phyloP scores from a whole-genome alignment of 2,329 filamentous ascomycete genomes.

The Ambrosiella beaveri region DNA sequence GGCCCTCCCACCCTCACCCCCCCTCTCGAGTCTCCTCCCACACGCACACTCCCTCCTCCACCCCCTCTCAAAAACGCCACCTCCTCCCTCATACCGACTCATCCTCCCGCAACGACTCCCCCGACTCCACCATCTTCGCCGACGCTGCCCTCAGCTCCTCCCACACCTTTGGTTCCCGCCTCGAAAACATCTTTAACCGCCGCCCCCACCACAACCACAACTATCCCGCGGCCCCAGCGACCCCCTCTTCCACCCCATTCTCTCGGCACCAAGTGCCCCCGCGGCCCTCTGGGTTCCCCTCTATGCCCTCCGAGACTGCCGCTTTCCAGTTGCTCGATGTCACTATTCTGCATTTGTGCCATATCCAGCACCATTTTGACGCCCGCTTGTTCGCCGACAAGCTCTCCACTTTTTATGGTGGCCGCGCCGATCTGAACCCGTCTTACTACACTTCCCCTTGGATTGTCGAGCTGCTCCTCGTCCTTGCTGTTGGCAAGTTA shows the following conservation, averaged over 20 bases:
- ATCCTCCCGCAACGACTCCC: conserved; percentile 10
- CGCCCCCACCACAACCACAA: conserved; percentile 3
- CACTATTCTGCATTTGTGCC: conserved; percentile 16
- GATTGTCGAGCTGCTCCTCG: conserved; percentile 10
- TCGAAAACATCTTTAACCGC: conserved; percentile 14
- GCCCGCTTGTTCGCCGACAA: conserved; percentile 14
- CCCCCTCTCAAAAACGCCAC: not conserved
- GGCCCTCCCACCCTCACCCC: not conserved
- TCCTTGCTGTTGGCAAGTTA: conserved; percentile 11
- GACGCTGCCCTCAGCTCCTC: conserved; percentile 14
- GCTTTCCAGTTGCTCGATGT: conserved; percentile 14
- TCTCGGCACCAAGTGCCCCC: not conserved
- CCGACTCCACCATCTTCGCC: conserved; percentile 13
- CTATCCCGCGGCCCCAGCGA: conserved; percentile 1
- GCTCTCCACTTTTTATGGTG: conserved; percentile 5
- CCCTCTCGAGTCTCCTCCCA: not conserved
- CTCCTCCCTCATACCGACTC: conserved; percentile 1
- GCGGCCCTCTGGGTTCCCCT: conserved; percentile 1
- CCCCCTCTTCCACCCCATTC: not conserved
- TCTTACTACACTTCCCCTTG: conserved; percentile 12
- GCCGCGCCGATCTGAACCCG: not conserved
- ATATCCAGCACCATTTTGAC: conserved; percentile 17
- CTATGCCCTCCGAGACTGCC: conserved; percentile 13
- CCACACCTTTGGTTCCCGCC: conserved; percentile 14
- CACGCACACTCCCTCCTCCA: not conserved